Evolutionary conservation across 2,329 filamentous ascomycete genomes (phyloP), one percentile per base, ranked within the genome.

Genomic region (Botrytis tulipae): DNA sequence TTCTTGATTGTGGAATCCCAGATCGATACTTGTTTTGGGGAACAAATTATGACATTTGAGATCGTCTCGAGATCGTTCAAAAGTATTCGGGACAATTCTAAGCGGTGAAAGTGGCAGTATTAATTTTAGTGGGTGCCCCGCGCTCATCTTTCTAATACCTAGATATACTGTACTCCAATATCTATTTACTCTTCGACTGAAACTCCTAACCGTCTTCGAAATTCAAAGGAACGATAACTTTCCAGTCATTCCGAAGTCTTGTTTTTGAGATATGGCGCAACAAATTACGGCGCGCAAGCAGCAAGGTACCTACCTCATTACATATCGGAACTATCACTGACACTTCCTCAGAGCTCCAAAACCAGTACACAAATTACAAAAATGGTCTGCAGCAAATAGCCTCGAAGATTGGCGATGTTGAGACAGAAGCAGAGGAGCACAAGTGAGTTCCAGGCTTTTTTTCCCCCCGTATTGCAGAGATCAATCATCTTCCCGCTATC

Each of bases 351-450:
- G 93, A 96, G 82, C 89, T 96, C 77, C 93, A 96, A 84, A 84
- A 87, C 68, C 92, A 93, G 79, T 96, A 96, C 82, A 89, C 89
- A 77, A 93, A 90, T 83, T 95, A 90, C 84, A 92, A 92, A 82
- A 91, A 88, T 78, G 90, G 87, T 5, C 88, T 99, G 74, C 95
- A 98, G 84, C 93, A 96, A 81, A 90, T 99, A 80, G 96, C 96
- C 44, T 92, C 94, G 81, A 98, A 97, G 83, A 98, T 99, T 78
- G 96, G 96, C 59, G 95, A 98, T 81, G 95, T 99, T 73, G 96
- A 99, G 85, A 94, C 97, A 82, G 96, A 98, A 82, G 91, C 93
- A 32, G 96, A 99, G 83, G 96, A 99, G 83, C 96, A 99, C 87
- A 98, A 97, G 96, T 98, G 85, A 82, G 92, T 57, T 54, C 32